Base-by-base conservation (phyloP, 495 filamentous ascomycete species). In the Apodospora peruviana region DNA sequence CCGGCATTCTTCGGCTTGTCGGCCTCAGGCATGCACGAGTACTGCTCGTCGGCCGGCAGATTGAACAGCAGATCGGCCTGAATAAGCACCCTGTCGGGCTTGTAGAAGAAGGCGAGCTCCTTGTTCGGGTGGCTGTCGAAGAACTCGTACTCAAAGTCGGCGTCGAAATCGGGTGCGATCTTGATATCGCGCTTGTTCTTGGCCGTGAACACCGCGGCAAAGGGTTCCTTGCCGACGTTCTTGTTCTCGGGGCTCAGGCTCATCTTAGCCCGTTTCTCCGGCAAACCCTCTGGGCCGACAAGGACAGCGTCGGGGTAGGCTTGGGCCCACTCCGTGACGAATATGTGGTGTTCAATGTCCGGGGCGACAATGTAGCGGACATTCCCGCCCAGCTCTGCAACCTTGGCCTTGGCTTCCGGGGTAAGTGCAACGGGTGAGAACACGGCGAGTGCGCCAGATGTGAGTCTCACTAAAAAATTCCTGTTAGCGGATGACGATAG, bases 31-130 rank as follows among this genome's bases (percentile, higher is more conserved):
- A 71, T 67, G 20, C 60, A 53, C 34, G 82, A 86, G 68, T 90
- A 95, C 66, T 97, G 93, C 69, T 97, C 93, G 1, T 65, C 76
- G 1, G 91, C 84, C 0, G 93, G 93, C 18, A 96, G 67, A 64
- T 96, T 96, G 73, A 97, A 98, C 48, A 96, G 56, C 34, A 97
- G 62, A 61, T 98, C 93, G 17, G 89, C 93, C 69, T 96, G 73
- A 56, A 98, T 88, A n/a, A 98, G 68, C 0, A 89, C 90, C 32
- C 74, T 71, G 21, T 86, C 83, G 0, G 87, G 90, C 62, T 85
- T 86, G 65, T 95, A 88, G 59, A 83, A 65, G 64, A 96, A 88
- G 18, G 91, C 88, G 10, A 97, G 64, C 65, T 98, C 93, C 63
- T 87, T 85, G 61, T 90, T 95, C 11, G 73, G 69, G 63, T 97